A percentile compares a stretch with the other conserved stretches of the same genome.
phyloP scores from a whole-genome alignment of 176 grass and related monocot genomes.

The Dendrocalamus sinicus region DNA sequence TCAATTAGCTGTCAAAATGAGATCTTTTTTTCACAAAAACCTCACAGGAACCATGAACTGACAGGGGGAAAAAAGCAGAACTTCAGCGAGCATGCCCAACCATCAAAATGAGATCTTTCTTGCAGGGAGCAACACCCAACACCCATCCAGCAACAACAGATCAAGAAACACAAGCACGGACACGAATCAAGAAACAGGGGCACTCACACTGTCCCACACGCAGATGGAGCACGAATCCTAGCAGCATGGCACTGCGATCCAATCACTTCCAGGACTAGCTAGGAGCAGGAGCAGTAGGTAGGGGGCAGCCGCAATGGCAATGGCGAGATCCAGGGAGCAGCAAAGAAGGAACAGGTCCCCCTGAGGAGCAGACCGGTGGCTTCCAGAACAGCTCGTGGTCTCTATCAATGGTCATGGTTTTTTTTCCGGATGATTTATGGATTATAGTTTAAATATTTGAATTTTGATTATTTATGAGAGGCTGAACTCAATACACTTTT shows the following conservation, averaged over 20 bases:
- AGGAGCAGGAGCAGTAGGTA: conserved; percentile 32
- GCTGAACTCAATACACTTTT: too few species aligned
- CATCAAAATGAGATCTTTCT: conserved; percentile 39
- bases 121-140: neutral
- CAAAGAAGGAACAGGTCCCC: conserved; percentile 30
- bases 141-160: conserved; percentile 9
- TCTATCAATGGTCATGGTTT: conserved; percentile 51
- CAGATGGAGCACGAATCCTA: conserved; percentile 10
- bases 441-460: too few species aligned
- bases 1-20: conserved; percentile 31
- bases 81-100: neutral
- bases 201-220: conserved; percentile 43
- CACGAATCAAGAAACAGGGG: conserved; percentile 16
- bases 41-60: conserved; percentile 4
- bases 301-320: conserved; percentile 45
- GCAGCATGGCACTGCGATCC: conserved; percentile 36
- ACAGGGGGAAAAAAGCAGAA: neutral
- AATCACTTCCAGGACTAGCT: neutral
- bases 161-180: conserved; percentile 1
- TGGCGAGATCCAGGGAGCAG: conserved; percentile 59
- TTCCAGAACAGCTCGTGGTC: conserved; percentile 68
- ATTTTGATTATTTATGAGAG: too few species aligned
- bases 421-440: too few species aligned
- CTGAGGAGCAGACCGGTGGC: conserved; percentile 50
- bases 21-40: conserved; percentile 18